Evolutionary conservation across 768 basidiomycete species (phyloP), one percentile per base, ranked within the genome.

Genomic region (Cyathus striatus): DNA sequence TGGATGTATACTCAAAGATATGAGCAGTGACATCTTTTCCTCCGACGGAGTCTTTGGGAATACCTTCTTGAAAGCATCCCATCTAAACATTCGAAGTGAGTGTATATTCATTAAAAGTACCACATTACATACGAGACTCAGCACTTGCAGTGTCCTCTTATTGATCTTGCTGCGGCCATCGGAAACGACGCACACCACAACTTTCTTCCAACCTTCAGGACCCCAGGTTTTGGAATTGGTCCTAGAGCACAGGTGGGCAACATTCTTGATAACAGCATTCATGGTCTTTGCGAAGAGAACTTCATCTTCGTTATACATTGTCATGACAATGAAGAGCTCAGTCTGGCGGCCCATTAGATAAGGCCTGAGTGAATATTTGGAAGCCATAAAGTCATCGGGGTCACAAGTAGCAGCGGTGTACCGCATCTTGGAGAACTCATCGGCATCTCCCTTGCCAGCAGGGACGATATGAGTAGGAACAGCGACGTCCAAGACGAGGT

Each of bases 251-350:
- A 43, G 23, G 17, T 24, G 22, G 26, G 18, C 36, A 34, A 21
- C 44, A 45, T 16, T 30, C 23, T 12, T 4, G 18, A 71, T 83
- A 55, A 55, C 85, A 83, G 86, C 79, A 52, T 90, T 90, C 86
- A 92, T 90, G 9, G 89, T 92, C 56, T 73, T 77, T 56, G 70
- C 69, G 59, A 90, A 90, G 21, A 89, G 68, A 6, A 82, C 68
- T 56, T 90, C 86, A 56, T 90, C 89, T 66, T 96, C 92, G 59
- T 94, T 94, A 61, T 90, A 90, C 90, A 95, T 94, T 34, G 92
- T 95, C 81, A 95, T 89, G 32, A 94, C 91, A 52, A 96, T 90
- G 66, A 95, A 93, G 12, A 96, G 73, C 63, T 95, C 93, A 6
- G 92, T 95, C 41, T 83, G 74, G 42, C 92, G 83, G 43, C 80